A percentile compares a stretch with the other conserved stretches of the same genome.
Conservation (phyloP, 768 basidiomycete species). For the Tricholoma terreum region DNA sequence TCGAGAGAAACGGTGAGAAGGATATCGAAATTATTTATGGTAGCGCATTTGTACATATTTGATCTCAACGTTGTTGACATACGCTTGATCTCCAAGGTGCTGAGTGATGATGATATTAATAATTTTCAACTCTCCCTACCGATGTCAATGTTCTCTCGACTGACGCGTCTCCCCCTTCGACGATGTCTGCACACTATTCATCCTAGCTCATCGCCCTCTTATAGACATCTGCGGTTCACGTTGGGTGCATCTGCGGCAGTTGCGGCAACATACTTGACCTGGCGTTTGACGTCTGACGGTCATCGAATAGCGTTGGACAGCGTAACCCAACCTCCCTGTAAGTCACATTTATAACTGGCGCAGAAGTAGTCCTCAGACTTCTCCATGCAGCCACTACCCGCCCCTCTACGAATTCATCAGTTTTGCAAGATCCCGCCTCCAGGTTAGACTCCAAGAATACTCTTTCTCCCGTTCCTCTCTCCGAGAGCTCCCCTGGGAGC, state of each 20-base stretch:
- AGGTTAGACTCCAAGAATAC: neutral
- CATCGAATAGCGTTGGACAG: conserved; percentile 49
- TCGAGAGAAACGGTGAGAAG: conserved; percentile 21
- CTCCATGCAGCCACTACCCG: neutral
- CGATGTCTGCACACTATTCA: conserved; percentile 48
- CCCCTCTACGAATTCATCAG: neutral
- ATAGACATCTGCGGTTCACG: conserved; percentile 29
- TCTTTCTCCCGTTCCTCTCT: conserved; percentile 4
- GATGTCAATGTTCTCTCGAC: conserved; percentile 48
- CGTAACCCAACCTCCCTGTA: conserved; percentile 24
- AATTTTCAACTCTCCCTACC: conserved; percentile 6
- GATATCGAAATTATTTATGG: neutral
- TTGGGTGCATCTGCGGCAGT: conserved; percentile 44
- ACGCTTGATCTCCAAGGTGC: conserved; percentile 5
- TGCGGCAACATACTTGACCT: conserved; percentile 45
- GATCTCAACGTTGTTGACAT: conserved; percentile 3
- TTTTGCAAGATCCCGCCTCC: neutral
- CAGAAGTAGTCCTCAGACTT: neutral
- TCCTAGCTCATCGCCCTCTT: conserved; percentile 18
- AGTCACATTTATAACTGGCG: conserved; percentile 1
- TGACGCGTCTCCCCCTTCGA: conserved; percentile 51
- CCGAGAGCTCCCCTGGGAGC: neutral
- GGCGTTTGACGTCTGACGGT: conserved; percentile 40
- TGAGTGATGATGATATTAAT: conserved; percentile 9
- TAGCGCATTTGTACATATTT: neutral